These are phyloP conservation scores for Dichomitus squalens DNA, from an alignment of 1,284 basidiomycete genomes.

Conservation along the genomic window DNA sequence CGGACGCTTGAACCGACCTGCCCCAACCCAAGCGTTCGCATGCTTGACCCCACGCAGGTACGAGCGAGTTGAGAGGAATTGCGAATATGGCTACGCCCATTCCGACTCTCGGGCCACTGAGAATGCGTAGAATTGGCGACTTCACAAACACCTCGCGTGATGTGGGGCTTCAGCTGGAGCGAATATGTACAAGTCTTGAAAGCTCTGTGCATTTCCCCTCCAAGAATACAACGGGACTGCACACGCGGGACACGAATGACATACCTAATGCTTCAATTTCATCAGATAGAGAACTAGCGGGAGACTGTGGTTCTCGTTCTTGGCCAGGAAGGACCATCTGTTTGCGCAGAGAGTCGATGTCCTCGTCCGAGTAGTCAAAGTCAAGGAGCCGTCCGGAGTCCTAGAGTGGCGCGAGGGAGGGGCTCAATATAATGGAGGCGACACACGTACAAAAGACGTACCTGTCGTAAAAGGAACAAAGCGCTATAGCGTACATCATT, in stretches of 20 bases:
- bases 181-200: too few species aligned
- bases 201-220: too few species aligned
- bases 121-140: too few species aligned
- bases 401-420: conserved; percentile 39
- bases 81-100: too few species aligned
- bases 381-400: conserved; percentile 76
- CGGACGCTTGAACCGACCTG: too few species aligned
- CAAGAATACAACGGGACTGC: too few species aligned
- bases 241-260: conserved; percentile 12
- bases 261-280: conserved; percentile 36
- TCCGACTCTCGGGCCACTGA: too few species aligned
- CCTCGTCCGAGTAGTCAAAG: conserved; percentile 73
- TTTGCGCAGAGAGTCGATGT: conserved; percentile 71
- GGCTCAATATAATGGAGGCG: neutral
- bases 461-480: neutral
- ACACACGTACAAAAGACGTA: neutral
- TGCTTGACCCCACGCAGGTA: too few species aligned
- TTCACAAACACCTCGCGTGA: too few species aligned
- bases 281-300: conserved; percentile 43
- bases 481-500: neutral
- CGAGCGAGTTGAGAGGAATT: too few species aligned
- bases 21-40: too few species aligned
- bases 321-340: conserved; percentile 59
- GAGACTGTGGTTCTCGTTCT: conserved; percentile 39
- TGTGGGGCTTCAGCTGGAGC: neutral